Percentiles rank a stretch among this genome's conserved stretches.
These are phyloP conservation scores for Krasilnikovozyma curviuscula DNA, from an alignment of 768 basidiomycete species.

Conservation along the genomic window DNA sequence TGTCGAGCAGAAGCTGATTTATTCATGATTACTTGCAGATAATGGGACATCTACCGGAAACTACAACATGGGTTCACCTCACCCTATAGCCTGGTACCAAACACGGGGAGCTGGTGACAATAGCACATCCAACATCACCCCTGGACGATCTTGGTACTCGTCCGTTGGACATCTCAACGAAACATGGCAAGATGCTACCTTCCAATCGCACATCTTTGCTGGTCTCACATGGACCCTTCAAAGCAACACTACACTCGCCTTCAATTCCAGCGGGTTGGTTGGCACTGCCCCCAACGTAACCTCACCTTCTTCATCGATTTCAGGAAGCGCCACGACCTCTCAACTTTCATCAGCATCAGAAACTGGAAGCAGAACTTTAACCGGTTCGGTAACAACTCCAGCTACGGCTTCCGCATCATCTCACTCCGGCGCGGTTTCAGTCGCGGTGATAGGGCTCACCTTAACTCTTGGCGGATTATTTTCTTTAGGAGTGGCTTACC, in stretches of 20 bases:
- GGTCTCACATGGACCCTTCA: conserved; percentile 56
- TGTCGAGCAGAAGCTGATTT: conserved; percentile 17
- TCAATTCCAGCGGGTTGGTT: conserved; percentile 41
- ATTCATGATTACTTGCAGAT: neutral
- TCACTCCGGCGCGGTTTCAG: too few species aligned
- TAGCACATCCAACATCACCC: conserved; percentile 27
- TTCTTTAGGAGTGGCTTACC: too few species aligned
- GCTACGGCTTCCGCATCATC: too few species aligned
- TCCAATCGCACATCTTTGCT: conserved; percentile 51
- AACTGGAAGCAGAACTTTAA: too few species aligned
- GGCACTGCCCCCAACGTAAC: too few species aligned
- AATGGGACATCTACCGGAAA: neutral
- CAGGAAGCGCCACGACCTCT: too few species aligned
- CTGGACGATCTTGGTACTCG: conserved; percentile 70
- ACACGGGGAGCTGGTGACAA: conserved; percentile 47
- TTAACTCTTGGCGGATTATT: too few species aligned
- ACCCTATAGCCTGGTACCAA: conserved; percentile 56
- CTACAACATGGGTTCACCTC: too few species aligned
- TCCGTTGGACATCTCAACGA: conserved; percentile 58
- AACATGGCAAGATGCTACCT: conserved; percentile 54
- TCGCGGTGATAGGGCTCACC: too few species aligned
- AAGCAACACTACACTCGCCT: conserved; percentile 50
- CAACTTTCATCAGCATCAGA: too few species aligned
- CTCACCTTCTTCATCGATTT: too few species aligned
- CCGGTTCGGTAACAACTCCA: too few species aligned